phyloP scores from a whole-genome alignment of 345 rosid genomes.

The Salix suchowensis region DNA sequence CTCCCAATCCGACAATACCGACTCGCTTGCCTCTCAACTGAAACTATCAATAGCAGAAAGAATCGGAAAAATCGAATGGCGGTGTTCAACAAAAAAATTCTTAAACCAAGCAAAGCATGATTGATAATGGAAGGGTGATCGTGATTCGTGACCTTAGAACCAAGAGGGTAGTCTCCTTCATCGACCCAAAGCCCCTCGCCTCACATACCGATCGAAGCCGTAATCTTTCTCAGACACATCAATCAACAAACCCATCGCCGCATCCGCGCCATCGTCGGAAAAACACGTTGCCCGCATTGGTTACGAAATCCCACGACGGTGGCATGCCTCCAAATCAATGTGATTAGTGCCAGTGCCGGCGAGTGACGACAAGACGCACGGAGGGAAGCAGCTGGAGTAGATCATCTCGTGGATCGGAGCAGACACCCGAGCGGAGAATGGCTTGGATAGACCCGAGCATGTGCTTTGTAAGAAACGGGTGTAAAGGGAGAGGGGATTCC shows the following conservation, averaged over 20 bases:
- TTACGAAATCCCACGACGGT: slow-evolving; percentile 46
- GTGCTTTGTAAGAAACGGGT: slow-evolving; percentile 6
- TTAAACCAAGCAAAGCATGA: no score
- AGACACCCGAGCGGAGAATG: background rate
- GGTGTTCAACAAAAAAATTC: no score
- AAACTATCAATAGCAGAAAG: background rate
- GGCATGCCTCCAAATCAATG: slow-evolving; percentile 53
- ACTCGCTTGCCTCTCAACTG: slow-evolving; percentile 49
- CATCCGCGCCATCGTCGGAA: slow-evolving; percentile 55
- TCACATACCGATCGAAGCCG: slow-evolving; percentile 47
- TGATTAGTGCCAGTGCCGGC: slow-evolving; percentile 52
- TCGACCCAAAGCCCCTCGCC: slow-evolving; percentile 38
- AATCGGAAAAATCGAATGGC: no score
- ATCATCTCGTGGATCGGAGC: slow-evolving; percentile 4
- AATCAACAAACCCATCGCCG: slow-evolving; percentile 51
- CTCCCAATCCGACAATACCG: slow-evolving; percentile 57
- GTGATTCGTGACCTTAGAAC: slow-evolving; percentile 40
- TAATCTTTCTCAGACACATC: slow-evolving; percentile 49
- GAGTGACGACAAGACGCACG: slow-evolving; percentile 38
- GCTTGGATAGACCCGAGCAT: slow-evolving; percentile 11
- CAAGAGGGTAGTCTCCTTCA: slow-evolving; percentile 38
- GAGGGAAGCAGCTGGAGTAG: slow-evolving; percentile 39
- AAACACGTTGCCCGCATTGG: slow-evolving; percentile 40
- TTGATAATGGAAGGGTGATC: no score
- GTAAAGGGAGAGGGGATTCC: slow-evolving; percentile 21